Base-by-base conservation (phyloP, 345 rosid genomes). In the Camelina sativa region DNA sequence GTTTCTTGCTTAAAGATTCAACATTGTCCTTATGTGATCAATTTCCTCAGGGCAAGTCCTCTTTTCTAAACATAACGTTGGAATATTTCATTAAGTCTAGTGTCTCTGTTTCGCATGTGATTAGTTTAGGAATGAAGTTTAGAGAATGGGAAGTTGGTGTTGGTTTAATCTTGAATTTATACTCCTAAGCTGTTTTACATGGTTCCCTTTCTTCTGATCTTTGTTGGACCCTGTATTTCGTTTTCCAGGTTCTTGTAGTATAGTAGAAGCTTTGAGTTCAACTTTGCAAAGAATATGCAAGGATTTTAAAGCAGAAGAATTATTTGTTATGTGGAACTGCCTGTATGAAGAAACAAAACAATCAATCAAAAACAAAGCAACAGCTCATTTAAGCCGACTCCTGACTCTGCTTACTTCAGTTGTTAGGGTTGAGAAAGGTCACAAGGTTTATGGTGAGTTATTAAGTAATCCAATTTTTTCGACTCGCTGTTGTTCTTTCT, bases 211-310 rank as follows among this genome's bases (percentile, higher is more conserved):
- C 13, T 34, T 62, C 48, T 69, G 47, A 64, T n/a, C 41, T 37
- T 37, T 4, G 11, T 10, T 37, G 11, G 41, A 37, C 41, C 51
- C 17, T 55, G 65, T 47, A 34, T 44, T 4, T 30, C 60, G 11
- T 37, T 34, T 53, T 76, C 44, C 83, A 90, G 95, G 84, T 72
- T 52, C 88, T 62, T 81, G 76, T 66, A 60, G 55, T 57, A 44
- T 73, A 66, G 81, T 86, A 71, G 89, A 88, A 67, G 96, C 84
- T 76, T 67, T 85, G 60, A 74, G 53, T 73, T n/a, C 82, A 65
- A 41, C 85, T 67, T 86, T 88, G 70, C 74, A 69, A 52, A 89
- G 92, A 73, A 34, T 86, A 62, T 83, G 87, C 57, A 80, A 83
- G 72, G 86, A 79, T 78, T 71, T 82, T 47, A 85, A 81, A 54